Evolutionary conservation across 202 grass and related monocot species (phyloP).

Genomic region (Alloteropsis angusta): DNA sequence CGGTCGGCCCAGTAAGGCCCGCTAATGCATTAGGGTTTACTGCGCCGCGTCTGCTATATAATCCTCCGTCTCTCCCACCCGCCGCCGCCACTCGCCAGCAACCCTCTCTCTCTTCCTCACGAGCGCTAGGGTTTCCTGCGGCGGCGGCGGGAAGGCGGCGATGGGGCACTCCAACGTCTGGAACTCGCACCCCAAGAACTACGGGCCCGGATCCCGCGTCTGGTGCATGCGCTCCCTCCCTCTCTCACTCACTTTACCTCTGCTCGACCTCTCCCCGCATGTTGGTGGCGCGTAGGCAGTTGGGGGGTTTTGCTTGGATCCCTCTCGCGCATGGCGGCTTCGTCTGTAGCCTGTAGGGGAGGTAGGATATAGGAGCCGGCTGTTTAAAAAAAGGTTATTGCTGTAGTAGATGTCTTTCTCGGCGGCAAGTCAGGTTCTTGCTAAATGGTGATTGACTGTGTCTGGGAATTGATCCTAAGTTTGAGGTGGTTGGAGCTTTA

Average conservation of each 20-base stretch:
- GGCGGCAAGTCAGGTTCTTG: no score
- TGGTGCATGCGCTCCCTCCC: conserved; percentile 28
- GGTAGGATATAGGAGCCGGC: no score
- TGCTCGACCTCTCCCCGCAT: background rate
- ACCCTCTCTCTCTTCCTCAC: background rate
- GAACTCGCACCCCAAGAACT: conserved; percentile 94
- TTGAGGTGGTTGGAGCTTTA: background rate
- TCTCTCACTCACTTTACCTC: conserved; percentile 1
- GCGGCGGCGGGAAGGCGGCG: conserved; percentile 23
- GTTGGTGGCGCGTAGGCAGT: background rate
- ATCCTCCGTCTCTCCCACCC: background rate
- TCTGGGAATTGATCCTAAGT: background rate
- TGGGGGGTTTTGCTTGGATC: background rate
- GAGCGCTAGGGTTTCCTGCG: conserved; percentile 17
- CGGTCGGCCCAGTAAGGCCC: background rate
- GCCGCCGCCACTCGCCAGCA: conserved; percentile 8
- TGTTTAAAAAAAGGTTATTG: no score
- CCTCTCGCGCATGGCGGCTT: background rate
- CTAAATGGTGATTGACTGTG: no score
- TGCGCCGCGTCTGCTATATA: conserved; percentile 29
- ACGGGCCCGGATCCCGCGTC: conserved; percentile 74
- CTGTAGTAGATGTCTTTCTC: no score
- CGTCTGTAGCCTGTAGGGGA: background rate
- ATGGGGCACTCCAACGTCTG: conserved; percentile 91
- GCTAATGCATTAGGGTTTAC: conserved; percentile 35